Conservation (phyloP, 1,284 basidiomycete species). For the Trametes sp. region DNA sequence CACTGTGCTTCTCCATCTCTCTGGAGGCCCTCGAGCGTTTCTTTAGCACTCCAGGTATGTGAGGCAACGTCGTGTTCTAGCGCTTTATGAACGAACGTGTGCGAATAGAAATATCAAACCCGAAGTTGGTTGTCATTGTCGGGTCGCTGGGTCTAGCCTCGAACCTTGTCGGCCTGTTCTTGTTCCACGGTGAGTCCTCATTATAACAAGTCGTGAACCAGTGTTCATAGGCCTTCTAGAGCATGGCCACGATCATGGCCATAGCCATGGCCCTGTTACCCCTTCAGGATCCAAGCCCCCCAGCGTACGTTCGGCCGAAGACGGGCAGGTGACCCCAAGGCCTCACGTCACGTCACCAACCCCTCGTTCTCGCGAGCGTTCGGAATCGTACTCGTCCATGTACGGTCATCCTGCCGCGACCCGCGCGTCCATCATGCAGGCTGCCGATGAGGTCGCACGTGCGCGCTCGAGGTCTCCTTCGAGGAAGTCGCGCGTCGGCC, state of each 20-base stretch:
- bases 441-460: constrained; percentile 82
- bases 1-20: constrained; percentile 95
- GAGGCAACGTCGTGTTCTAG: neutral
- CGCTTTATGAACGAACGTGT: neutral
- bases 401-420: constrained; percentile 88
- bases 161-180: constrained; percentile 92
- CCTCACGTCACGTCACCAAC: constrained; percentile 24
- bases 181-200: constrained; percentile 86
- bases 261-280: constrained; percentile 47
- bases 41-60: constrained; percentile 81
- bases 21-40: constrained; percentile 94
- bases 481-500: constrained; percentile 35
- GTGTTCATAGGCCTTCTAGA: constrained; percentile 51
- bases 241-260: constrained; percentile 68
- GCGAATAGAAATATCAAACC: constrained; percentile 83
- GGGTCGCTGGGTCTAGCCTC: constrained; percentile 90
- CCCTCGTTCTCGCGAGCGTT: constrained; percentile 47
- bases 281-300: constrained; percentile 37
- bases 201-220: neutral
- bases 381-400: constrained; percentile 67
- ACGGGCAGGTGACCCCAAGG: constrained; percentile 34
- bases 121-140: constrained; percentile 89
- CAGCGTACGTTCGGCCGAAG: constrained; percentile 36
- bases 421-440: constrained; percentile 87
- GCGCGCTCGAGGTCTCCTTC: constrained; percentile 59